A percentile compares a stretch with the other conserved stretches of the same genome.
These are phyloP conservation scores for Balamuthia mandrillaris DNA, from an alignment of 208 protist genomes.

Conservation along the genomic window DNA sequence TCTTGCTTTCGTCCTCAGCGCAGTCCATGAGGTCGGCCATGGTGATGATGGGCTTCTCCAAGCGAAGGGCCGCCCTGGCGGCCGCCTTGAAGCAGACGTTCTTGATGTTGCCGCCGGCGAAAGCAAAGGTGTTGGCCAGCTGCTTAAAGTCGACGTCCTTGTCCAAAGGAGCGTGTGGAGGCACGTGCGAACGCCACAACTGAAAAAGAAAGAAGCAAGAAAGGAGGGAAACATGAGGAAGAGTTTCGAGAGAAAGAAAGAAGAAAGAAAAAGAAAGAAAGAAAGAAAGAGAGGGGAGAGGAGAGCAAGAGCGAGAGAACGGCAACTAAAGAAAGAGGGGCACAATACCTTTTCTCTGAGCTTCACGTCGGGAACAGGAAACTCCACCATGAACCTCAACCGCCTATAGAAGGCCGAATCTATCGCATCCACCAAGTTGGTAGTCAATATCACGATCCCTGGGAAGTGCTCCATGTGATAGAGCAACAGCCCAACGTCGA, in stretches of 20 bases:
- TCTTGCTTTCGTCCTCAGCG: background rate
- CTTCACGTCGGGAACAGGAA: background rate
- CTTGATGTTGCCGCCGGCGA: background rate
- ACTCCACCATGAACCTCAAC: background rate
- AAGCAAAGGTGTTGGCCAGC: background rate
- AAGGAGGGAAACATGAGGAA: background rate
- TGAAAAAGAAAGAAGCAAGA: no score
- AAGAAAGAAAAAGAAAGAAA: no score
- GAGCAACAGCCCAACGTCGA: background rate
- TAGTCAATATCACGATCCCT: background rate
- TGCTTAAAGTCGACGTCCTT: background rate
- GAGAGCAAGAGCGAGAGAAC: background rate
- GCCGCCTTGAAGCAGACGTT: constrained; percentile 11
- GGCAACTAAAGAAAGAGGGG: background rate
- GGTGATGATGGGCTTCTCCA: background rate
- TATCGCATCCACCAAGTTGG: background rate
- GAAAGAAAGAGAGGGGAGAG: no score
- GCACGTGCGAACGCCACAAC: background rate
- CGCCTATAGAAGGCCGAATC: background rate
- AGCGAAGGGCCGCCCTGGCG: background rate
- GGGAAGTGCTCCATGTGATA: constrained; percentile 12
- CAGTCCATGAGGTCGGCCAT: constrained; percentile 4
- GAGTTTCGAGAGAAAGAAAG: no score
- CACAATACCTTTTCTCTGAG: background rate
- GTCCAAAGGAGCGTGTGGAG: background rate